phyloP scores from a whole-genome alignment of 2,329 filamentous ascomycete species.

The Dactylellina haptotyla region DNA sequence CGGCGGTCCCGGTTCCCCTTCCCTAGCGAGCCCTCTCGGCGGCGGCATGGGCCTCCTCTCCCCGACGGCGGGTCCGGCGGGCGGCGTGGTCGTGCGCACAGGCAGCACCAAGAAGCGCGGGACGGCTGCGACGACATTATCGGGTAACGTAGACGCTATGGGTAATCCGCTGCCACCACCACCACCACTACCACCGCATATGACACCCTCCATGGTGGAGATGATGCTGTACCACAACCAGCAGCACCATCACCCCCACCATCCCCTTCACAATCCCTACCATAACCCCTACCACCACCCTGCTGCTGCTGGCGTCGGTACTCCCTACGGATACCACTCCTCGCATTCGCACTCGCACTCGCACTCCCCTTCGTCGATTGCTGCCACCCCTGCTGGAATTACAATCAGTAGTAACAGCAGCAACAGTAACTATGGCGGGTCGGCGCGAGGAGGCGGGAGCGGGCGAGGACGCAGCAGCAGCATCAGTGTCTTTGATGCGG shows the following conservation, averaged over 20 bases:
- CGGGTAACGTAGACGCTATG: constrained; percentile 43
- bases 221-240: neutral
- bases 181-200: neutral
- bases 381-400: neutral
- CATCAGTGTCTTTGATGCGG: neutral
- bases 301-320: too few species aligned
- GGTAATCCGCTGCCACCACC: constrained; percentile 40
- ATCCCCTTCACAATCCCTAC: neutral
- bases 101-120: constrained; percentile 24
- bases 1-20: neutral
- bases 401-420: neutral
- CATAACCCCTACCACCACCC: constrained; percentile 8
- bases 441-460: too few species aligned
- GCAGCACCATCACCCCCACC: neutral
- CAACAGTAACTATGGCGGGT: neutral
- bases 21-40: constrained; percentile 8
- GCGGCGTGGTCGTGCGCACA: neutral
- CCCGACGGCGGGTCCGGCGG: constrained; percentile 19
- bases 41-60: too few species aligned
- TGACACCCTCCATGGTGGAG: neutral
- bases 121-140: too few species aligned
- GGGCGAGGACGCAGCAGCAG: neutral
- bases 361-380: too few species aligned
- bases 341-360: too few species aligned
- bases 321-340: too few species aligned